These are phyloP conservation scores for Alloteropsis angusta DNA, from an alignment of 202 grass and related monocot genomes.

Conservation along the genomic window DNA sequence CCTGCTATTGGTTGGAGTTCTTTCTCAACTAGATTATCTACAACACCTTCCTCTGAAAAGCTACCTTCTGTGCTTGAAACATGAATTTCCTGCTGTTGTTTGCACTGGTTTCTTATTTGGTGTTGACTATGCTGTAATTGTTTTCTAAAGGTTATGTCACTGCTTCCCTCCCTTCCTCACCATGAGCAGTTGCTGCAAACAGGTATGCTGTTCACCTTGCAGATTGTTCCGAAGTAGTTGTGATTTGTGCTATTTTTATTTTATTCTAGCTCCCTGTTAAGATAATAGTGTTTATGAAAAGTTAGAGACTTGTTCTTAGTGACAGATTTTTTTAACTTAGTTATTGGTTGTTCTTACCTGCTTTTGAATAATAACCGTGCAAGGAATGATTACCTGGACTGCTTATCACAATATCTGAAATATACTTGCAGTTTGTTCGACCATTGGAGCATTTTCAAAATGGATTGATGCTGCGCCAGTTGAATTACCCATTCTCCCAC, in stretches of 20 bases:
- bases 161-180: slow-evolving; percentile 78
- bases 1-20: background rate
- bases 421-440: slow-evolving; percentile 67
- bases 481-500: slow-evolving; percentile 79
- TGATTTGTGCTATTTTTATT: background rate
- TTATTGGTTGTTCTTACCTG: background rate
- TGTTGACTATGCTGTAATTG: slow-evolving; percentile 10
- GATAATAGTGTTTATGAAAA: slow-evolving; percentile 6
- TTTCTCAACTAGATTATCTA: background rate
- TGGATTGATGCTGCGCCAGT: slow-evolving; percentile 77
- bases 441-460: slow-evolving; percentile 91
- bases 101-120: background rate
- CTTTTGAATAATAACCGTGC: background rate
- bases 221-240: slow-evolving; percentile 17
- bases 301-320: background rate
- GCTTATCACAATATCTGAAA: slow-evolving; percentile 12
- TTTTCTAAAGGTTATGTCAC: slow-evolving; percentile 63
- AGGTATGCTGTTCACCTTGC: slow-evolving; percentile 48
- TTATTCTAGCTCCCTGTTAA: slow-evolving; percentile 16
- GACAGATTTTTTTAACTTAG: background rate
- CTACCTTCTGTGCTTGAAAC: background rate
- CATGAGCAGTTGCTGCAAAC: slow-evolving; percentile 69
- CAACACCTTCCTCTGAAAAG: background rate
- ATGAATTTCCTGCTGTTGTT: background rate
- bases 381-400: slow-evolving; percentile 4